phyloP scores from a whole-genome alignment of 257 asterid genomes.

The Nicotiana benthamiana region DNA sequence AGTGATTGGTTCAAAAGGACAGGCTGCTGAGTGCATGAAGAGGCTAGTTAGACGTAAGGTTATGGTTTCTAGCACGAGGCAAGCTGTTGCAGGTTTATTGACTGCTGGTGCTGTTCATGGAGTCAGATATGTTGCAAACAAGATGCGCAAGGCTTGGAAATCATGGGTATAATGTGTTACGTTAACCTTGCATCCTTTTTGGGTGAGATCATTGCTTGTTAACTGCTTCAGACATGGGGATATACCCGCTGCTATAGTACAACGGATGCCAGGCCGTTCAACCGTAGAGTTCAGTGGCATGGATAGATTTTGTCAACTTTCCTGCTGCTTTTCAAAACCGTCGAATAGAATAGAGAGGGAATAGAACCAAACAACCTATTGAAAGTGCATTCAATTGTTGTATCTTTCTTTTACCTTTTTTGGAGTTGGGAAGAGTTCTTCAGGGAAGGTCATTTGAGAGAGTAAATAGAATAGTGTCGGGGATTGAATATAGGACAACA shows the following conservation, averaged over 20 bases:
- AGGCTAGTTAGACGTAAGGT: constrained; percentile 71
- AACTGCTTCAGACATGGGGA: neutral
- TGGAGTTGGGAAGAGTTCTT: neutral
- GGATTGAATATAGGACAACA: too few species aligned
- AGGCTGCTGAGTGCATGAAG: constrained; percentile 56
- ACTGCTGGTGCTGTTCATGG: constrained; percentile 75
- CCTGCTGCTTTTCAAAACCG: neutral
- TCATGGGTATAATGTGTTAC: constrained; percentile 33
- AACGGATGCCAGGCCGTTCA: neutral
- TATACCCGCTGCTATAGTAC: neutral
- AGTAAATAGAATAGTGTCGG: too few species aligned
- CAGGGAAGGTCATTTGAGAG: neutral
- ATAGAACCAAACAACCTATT: neutral
- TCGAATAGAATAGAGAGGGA: neutral
- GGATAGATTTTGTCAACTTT: neutral
- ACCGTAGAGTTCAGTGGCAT: neutral
- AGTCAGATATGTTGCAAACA: constrained; percentile 51
- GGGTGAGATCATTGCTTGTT: neutral
- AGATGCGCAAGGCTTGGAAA: constrained; percentile 80
- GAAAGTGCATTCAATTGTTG: neutral
- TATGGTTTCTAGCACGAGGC: constrained; percentile 81
- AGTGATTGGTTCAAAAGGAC: constrained; percentile 47
- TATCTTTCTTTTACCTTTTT: neutral
- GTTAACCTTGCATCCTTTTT: neutral
- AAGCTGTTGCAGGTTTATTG: constrained; percentile 78